Percentiles rank a stretch among this genome's conserved stretches.
phyloP scores from a whole-genome alignment of 768 basidiomycete genomes.

The Suillus lakei region DNA sequence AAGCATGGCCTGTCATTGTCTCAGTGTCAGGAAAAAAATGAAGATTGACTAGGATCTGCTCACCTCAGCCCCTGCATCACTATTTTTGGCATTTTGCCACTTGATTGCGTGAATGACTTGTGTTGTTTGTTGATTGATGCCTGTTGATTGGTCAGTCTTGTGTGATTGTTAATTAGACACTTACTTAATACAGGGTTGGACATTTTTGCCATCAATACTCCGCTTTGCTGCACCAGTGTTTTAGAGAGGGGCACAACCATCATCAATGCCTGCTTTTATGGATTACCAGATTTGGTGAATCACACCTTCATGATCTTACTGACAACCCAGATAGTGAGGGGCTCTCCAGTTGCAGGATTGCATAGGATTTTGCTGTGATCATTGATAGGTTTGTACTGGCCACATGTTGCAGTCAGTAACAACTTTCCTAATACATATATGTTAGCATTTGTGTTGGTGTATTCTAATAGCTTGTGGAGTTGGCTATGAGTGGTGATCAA shows the following conservation, averaged over 20 bases:
- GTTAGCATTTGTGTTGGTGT: background rate
- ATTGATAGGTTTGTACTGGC: background rate
- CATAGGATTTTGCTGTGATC: background rate
- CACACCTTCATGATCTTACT: background rate
- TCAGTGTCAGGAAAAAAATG: too few relatives aligned
- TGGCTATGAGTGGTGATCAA: too few relatives aligned
- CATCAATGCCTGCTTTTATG: background rate
- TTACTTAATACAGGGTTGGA: background rate
- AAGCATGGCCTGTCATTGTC: background rate
- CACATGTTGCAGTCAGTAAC: background rate
- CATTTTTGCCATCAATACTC: background rate
- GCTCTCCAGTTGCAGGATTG: background rate
- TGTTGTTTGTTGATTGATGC: background rate
- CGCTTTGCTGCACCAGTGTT: background rate
- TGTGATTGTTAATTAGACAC: too few relatives aligned
- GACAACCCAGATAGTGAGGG: background rate
- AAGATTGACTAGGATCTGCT: background rate
- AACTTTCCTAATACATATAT: background rate
- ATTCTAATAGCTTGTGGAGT: background rate
- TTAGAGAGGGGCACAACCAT: background rate
- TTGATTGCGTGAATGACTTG: background rate
- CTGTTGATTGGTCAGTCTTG: too few relatives aligned
- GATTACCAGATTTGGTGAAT: background rate
- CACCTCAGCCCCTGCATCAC: background rate
- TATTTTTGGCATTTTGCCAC: background rate